Evolutionary conservation across 768 basidiomycete genomes (phyloP).

Genomic region (Macrolepiota albuminosa): DNA sequence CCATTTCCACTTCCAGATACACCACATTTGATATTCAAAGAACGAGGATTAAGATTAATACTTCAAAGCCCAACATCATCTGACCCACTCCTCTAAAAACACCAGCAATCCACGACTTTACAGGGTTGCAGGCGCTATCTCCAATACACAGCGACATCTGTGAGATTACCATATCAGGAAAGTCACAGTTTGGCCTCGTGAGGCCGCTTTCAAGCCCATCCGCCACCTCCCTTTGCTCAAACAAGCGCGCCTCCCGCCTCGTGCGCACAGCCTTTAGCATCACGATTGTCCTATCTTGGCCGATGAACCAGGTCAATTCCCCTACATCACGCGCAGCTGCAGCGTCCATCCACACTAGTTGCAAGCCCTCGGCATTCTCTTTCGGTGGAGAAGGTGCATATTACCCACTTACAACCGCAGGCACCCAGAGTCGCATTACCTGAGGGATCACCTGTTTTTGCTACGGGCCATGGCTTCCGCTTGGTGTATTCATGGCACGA

Average conservation of each 20-base stretch:
- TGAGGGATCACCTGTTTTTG: conserved; percentile 2
- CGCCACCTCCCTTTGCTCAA: conserved; percentile 8
- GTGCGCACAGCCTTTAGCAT: conserved; percentile 7
- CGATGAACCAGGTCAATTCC: conserved; percentile 1
- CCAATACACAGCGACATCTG: conserved; percentile 1
- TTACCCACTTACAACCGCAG: background rate
- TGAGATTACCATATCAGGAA: conserved; percentile 5
- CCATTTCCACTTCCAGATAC: too few species aligned
- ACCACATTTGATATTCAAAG: background rate
- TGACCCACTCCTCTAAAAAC: conserved; percentile 1
- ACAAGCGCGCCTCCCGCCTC: conserved; percentile 14
- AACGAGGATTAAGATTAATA: background rate
- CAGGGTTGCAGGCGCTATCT: conserved; percentile 4
- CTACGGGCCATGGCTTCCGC: background rate
- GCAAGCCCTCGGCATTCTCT: background rate
- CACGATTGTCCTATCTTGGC: background rate
- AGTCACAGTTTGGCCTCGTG: conserved; percentile 2
- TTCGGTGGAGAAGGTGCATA: background rate
- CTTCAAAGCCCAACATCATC: background rate
- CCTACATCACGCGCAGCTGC: background rate
- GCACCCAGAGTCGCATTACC: background rate
- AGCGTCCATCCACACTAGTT: conserved; percentile 5
- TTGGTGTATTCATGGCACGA: background rate
- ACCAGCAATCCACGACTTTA: conserved; percentile 5
- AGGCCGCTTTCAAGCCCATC: conserved; percentile 1